Percentiles rank a stretch among this genome's conserved stretches.
phyloP scores from a whole-genome alignment of 805 yeast genomes.

The Schwanniomyces vanrijiae region DNA sequence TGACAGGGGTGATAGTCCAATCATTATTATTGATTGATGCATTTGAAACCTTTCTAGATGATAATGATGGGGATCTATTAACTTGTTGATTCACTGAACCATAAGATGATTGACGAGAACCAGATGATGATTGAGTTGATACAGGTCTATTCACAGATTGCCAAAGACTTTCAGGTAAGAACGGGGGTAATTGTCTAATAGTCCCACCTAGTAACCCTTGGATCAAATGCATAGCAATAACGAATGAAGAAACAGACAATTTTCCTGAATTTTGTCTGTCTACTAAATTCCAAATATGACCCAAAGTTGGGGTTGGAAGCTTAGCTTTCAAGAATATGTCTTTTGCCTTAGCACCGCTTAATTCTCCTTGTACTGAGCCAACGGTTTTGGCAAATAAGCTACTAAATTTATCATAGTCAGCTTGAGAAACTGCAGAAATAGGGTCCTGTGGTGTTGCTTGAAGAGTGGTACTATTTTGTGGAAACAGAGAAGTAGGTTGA shows the following conservation, averaged over 20 bases:
- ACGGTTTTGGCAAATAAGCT: constrained; percentile 69
- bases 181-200: constrained; percentile 54
- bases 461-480: constrained; percentile 29
- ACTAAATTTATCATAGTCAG: constrained; percentile 64
- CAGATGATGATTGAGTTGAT: constrained; percentile 3
- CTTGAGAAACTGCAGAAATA: constrained; percentile 53
- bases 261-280: constrained; percentile 76
- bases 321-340: constrained; percentile 87
- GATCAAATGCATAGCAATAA: constrained; percentile 92
- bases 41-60: constrained; percentile 10
- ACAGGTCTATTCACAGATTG: constrained; percentile 24
- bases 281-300: constrained; percentile 86
- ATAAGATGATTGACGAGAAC: constrained; percentile 27
- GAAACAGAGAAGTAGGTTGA: constrained; percentile 38
- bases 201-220: constrained; percentile 74
- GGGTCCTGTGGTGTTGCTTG: constrained; percentile 33
- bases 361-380: constrained; percentile 51
- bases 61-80: constrained; percentile 22
- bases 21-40: constrained; percentile 30
- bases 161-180: constrained; percentile 42
- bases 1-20: constrained; percentile 70
- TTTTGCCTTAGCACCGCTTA: constrained; percentile 79
- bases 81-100: constrained; percentile 33
- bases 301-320: constrained; percentile 72
- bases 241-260: constrained; percentile 71